phyloP scores from a whole-genome alignment of 1,139 yeast genomes.

The Insectozyma bohioensis region DNA sequence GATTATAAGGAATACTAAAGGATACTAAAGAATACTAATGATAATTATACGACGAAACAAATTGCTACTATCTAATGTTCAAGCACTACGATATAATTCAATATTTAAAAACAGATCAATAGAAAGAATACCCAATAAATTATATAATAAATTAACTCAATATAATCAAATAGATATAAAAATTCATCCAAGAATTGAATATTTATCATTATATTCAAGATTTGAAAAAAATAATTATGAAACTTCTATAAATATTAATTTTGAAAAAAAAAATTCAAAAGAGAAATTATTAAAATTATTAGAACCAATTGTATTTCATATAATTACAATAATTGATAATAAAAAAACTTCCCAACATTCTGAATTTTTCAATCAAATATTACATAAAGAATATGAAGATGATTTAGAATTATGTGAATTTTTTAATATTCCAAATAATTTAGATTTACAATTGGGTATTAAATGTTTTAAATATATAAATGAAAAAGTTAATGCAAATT shows the following conservation, averaged over 20 bases:
- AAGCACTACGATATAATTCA: conserved; percentile 8
- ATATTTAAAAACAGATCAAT: conserved; percentile 7
- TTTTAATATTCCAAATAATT: conserved; percentile 2
- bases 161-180: conserved; percentile 7
- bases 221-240: conserved; percentile 1
- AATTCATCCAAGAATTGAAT: conserved; percentile 13
- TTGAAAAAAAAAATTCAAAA: conserved; percentile 7
- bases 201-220: conserved; percentile 10
- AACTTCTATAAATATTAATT: conserved; percentile 4
- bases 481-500: conserved; percentile 2
- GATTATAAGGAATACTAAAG: conserved; percentile 2
- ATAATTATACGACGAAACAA: not conserved
- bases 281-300: conserved; percentile 10
- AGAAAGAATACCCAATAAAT: conserved; percentile 12
- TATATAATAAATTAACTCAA: conserved; percentile 12
- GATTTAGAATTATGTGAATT: not conserved
- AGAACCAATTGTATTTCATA: conserved; percentile 13
- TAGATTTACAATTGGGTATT: conserved; percentile 10
- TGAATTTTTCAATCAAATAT: conserved; percentile 4
- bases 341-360: conserved; percentile 4
- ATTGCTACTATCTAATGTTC: no score
- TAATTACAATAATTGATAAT: conserved; percentile 9
- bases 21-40: not conserved
- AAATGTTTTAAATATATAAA: conserved; percentile 10
- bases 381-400: not conserved